Evolutionary conservation across 2,329 filamentous ascomycete genomes (phyloP).

Genomic region (Aureobasidium uvarum): DNA sequence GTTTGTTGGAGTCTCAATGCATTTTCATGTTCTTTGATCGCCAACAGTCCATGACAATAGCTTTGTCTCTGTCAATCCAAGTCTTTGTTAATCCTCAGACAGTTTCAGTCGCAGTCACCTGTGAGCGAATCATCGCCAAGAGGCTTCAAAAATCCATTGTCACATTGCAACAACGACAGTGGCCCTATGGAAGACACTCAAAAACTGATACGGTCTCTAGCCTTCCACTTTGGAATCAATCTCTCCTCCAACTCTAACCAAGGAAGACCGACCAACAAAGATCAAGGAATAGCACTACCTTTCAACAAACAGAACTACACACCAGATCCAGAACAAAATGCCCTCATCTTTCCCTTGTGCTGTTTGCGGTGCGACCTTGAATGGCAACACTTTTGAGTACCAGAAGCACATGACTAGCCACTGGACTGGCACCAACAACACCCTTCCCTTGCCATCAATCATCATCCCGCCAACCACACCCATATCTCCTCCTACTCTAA

Average conservation of each 20-base stretch:
- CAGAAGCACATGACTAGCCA: slow-evolving; percentile 3
- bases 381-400: background rate
- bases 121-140: background rate
- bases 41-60: background rate
- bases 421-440: background rate
- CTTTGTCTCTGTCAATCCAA: background rate
- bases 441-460: background rate
- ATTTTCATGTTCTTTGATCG: background rate
- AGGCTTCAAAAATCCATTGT: background rate
- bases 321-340: background rate
- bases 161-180: background rate
- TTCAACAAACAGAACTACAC: background rate
- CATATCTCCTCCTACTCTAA: background rate
- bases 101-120: background rate
- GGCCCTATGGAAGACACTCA: background rate
- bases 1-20: background rate
- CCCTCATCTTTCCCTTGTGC: background rate
- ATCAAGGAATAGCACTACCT: background rate
- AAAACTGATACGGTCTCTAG: background rate
- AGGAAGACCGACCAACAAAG: background rate
- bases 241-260: background rate
- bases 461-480: background rate
- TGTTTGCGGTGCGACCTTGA: background rate
- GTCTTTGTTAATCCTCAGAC: background rate
- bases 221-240: background rate